Percentiles rank a stretch among this genome's conserved stretches.
These are phyloP conservation scores for Domatiomyces catenatus DNA, from an alignment of 2,329 filamentous ascomycete species.

Conservation along the genomic window DNA sequence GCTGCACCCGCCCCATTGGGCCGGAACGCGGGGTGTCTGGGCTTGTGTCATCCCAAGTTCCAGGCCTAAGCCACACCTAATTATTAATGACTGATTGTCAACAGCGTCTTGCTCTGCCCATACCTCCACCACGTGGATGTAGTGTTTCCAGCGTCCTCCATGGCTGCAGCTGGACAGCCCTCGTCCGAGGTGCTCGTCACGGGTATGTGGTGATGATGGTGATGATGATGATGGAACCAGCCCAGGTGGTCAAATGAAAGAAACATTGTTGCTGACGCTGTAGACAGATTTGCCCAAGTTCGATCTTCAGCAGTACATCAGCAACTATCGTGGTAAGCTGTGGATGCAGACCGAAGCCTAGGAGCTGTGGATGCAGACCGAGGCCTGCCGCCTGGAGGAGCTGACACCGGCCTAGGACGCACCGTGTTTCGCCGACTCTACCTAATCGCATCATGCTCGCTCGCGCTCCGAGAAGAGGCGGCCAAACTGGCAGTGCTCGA, in stretches of 20 bases:
- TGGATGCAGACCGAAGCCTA: not conserved
- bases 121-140: not conserved
- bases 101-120: not conserved
- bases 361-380: no score
- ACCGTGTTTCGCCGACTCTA: constrained; percentile 68
- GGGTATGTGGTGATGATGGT: not conserved
- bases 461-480: constrained; percentile 62
- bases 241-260: not conserved
- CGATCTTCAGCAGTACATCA: constrained; percentile 78
- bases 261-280: constrained; percentile 1
- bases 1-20: not conserved
- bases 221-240: not conserved
- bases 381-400: not conserved
- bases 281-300: constrained; percentile 62
- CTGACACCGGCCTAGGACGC: constrained; percentile 41
- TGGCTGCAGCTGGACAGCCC: not conserved
- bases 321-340: constrained; percentile 64
- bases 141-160: not conserved
- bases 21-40: not conserved
- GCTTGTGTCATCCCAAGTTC: not conserved
- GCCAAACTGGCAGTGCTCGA: constrained; percentile 62
- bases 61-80: not conserved
- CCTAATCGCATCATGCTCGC: constrained; percentile 65
- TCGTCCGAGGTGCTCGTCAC: not conserved
- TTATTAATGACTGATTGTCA: not conserved